phyloP scores from a whole-genome alignment of 108 stramenopile genomes.

The Fragilaria radians region DNA sequence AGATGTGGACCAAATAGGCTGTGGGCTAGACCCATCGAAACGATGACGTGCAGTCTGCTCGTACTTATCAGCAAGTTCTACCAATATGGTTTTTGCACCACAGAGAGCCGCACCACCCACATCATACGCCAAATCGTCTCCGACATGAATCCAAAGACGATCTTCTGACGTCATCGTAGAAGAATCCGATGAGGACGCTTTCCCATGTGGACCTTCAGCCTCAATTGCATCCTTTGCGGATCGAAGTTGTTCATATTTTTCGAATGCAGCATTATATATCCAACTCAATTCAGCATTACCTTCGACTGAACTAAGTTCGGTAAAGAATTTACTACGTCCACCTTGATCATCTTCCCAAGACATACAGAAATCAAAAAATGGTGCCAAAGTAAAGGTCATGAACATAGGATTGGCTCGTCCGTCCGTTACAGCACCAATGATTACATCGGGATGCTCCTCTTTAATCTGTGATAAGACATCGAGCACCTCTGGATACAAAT shows the following conservation, averaged over 20 bases:
- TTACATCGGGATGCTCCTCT: constrained; percentile 65
- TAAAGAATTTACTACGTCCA: constrained; percentile 66
- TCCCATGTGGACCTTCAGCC: constrained; percentile 14
- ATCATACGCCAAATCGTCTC: constrained; percentile 86
- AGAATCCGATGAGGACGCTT: constrained; percentile 16
- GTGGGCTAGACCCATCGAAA: constrained; percentile 42
- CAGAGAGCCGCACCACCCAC: constrained; percentile 68
- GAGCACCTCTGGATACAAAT: constrained; percentile 66
- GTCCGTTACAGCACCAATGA: constrained; percentile 87
- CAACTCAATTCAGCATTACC: constrained; percentile 74
- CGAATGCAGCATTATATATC: constrained; percentile 81
- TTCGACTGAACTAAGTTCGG: constrained; percentile 54
- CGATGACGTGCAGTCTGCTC: constrained; percentile 77
- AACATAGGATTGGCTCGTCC: constrained; percentile 78
- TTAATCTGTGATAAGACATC: constrained; percentile 63
- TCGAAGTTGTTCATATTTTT: constrained; percentile 62
- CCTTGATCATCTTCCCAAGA: constrained; percentile 85
- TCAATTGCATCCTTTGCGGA: constrained; percentile 40
- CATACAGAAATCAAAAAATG: constrained; percentile 87
- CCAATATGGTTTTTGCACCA: constrained; percentile 82
- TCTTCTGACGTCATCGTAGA: constrained; percentile 29
- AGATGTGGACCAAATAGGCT: constrained; percentile 70
- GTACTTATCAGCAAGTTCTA: constrained; percentile 58
- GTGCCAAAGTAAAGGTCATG: constrained; percentile 84
- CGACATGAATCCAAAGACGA: constrained; percentile 76